Base-by-base conservation (phyloP, 768 basidiomycete genomes). In the Termitomyces titanicus region DNA sequence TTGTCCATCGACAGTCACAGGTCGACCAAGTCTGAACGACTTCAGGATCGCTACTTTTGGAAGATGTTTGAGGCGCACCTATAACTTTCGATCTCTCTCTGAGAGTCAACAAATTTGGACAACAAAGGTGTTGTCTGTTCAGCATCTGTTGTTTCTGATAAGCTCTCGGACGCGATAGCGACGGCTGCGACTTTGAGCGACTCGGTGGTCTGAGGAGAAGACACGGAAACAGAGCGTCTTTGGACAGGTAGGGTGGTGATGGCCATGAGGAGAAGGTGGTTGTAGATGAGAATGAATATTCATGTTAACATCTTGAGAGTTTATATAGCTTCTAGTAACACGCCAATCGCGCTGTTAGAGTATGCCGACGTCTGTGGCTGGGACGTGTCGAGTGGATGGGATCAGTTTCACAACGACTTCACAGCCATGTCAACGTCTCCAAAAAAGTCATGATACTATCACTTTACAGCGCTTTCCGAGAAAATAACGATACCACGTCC, bases 1-100 rank as follows among this genome's bases (percentile, higher is more conserved):
- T 56, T 86, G 76, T 7, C 92, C 92, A 53, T 88, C 83, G 44
- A 94, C 74, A 13, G 78, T 63, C 53, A 93, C 78, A 8, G 83
- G 69, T 45, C 77, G 78, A 20, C 91, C 90, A 31, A 75, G 71
- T 66, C 89, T 91, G 46, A 2, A 34, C 17, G 22, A 35, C 62
- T 50, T 61, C 53, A 45, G 50, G 37, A 44, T 39, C 17, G 2
- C 12, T 6, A 31, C 34, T 13, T 17, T 42, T 13, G n/a, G 54
- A 22, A 35, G 25, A 51, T 27, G 9, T 25, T 11, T 47, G 48
- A 38, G 20, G 69, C 79, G 47, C 46, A 89, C 88, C 77, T 83
- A 76, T 86, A 84, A 17, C 65, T 63, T 59, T 88, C 79, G 27
- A 90, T 81, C 45, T 90, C 86, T 61, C 75, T 76, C 63, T 77